phyloP scores from a whole-genome alignment of 192 early-diverging fungal species.

The Polychytrium aggregatum region DNA sequence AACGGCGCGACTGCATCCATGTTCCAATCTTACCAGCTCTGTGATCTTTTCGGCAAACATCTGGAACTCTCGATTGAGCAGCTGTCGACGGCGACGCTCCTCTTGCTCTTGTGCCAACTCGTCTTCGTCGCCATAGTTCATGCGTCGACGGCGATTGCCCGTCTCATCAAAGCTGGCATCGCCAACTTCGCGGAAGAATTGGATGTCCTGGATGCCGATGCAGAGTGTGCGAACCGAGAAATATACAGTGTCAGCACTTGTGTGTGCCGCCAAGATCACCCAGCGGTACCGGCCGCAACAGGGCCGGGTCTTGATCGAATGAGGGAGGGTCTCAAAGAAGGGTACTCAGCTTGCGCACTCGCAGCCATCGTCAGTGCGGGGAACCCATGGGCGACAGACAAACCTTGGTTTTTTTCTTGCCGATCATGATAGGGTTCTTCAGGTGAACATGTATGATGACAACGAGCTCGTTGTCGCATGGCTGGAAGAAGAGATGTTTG shows the following conservation, averaged over 20 bases:
- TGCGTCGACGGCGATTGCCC: conserved; percentile 74
- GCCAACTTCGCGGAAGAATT: conserved; percentile 94
- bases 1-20: conserved; percentile 72
- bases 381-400: neutral
- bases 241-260: too few species aligned
- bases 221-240: neutral
- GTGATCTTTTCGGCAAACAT: conserved; percentile 82
- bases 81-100: conserved; percentile 70
- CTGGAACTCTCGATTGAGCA: conserved; percentile 90
- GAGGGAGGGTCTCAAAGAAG: too few species aligned
- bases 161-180: conserved; percentile 97
- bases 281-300: too few species aligned
- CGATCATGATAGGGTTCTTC: conserved; percentile 94
- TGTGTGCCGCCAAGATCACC: too few species aligned
- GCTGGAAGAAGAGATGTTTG: conserved; percentile 95
- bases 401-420: conserved; percentile 91
- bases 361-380: neutral
- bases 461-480: conserved; percentile 92
- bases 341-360: too few species aligned
- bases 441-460: conserved; percentile 93
- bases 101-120: conserved; percentile 94
- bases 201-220: conserved; percentile 61
- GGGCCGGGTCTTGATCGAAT: too few species aligned
- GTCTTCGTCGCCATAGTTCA: conserved; percentile 96
- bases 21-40: conserved; percentile 53